Evolutionary conservation across 1,284 basidiomycete genomes (phyloP).

Genomic region (Leccinum colubrinum): DNA sequence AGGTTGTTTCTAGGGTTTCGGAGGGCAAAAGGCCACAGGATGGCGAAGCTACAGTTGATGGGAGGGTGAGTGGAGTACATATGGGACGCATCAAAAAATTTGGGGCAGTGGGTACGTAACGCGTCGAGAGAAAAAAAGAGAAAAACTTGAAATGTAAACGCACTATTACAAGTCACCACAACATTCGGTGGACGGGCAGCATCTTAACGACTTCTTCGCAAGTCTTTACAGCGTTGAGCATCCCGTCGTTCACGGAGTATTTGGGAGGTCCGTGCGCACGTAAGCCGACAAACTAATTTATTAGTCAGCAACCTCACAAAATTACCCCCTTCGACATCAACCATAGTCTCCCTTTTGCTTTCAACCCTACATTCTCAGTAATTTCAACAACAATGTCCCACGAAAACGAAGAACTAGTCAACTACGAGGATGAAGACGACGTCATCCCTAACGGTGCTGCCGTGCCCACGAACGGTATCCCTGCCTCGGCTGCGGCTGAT

Average conservation of each 20-base stretch:
- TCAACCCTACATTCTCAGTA: slow-evolving; percentile 15
- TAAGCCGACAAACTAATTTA: slow-evolving; percentile 7
- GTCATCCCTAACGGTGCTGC: slow-evolving; percentile 65
- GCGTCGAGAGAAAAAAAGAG: background rate
- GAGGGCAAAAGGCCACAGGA: slow-evolving; percentile 23
- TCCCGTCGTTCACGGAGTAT: background rate
- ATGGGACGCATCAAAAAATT: slow-evolving; percentile 2
- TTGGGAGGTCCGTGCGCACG: slow-evolving; percentile 30
- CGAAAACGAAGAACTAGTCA: slow-evolving; percentile 85
- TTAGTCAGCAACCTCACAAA: slow-evolving; percentile 34
- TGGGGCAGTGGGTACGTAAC: slow-evolving; percentile 17
- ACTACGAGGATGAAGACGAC: slow-evolving; percentile 95
- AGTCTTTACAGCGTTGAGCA: background rate
- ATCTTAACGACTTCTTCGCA: slow-evolving; percentile 5
- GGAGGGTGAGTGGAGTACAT: background rate
- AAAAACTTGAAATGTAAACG: slow-evolving; percentile 1
- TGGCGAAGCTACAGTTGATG: background rate
- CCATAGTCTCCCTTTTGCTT: slow-evolving; percentile 8
- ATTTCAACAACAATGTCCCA: slow-evolving; percentile 50
- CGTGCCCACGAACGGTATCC: slow-evolving; percentile 48
- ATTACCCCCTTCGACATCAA: slow-evolving; percentile 14
- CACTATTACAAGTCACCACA: slow-evolving; percentile 6
- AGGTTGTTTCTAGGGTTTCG: background rate
- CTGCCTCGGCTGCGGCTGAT: slow-evolving; percentile 47
- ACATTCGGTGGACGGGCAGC: background rate